A percentile compares a stretch with the other conserved stretches of the same genome.
phyloP scores from a whole-genome alignment of 2,329 filamentous ascomycete genomes.

The Xenoacremonium recifei region DNA sequence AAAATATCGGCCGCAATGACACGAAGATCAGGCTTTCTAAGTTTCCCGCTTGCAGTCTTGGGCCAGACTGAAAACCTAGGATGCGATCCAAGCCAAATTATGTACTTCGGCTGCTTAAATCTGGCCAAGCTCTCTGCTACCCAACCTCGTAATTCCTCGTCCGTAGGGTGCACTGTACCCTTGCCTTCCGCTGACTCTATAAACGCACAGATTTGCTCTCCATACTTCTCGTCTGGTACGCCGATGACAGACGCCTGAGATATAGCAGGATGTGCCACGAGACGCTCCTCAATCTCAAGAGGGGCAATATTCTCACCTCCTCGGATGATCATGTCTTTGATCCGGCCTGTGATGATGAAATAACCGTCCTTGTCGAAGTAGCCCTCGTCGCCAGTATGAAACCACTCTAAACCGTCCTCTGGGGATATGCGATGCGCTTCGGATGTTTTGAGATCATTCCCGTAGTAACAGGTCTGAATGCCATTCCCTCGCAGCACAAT shows the following conservation, averaged over 20 bases:
- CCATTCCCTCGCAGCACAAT: not conserved
- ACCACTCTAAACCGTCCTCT: constrained; percentile 54
- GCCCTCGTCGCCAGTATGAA: constrained; percentile 83
- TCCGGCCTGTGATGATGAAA: constrained; percentile 75
- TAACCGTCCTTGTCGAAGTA: constrained; percentile 74
- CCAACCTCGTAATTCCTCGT: constrained; percentile 54
- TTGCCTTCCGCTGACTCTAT: constrained; percentile 34
- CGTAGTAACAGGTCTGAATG: not conserved
- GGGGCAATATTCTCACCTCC: constrained; percentile 89
- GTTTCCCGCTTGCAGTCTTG: constrained; percentile 1
- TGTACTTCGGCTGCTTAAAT: not conserved
- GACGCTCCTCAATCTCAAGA: constrained; percentile 76
- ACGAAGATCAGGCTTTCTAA: not conserved
- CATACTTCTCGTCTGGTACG: constrained; percentile 70
- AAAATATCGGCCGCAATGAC: no score
- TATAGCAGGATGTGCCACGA: constrained; percentile 66
- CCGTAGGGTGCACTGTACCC: constrained; percentile 29
- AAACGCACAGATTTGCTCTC: constrained; percentile 78
- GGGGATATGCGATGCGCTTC: not conserved
- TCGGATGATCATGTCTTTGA: constrained; percentile 85
- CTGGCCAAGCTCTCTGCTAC: constrained; percentile 38
- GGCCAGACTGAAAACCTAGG: not conserved
- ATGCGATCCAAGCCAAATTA: not conserved
- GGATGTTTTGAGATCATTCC: not conserved
- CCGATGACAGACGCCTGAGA: constrained; percentile 74